A percentile compares a stretch with the other conserved stretches of the same genome.
Conservation (phyloP, 2,329 filamentous ascomycete species). For the Rugonectria rugulosa region DNA sequence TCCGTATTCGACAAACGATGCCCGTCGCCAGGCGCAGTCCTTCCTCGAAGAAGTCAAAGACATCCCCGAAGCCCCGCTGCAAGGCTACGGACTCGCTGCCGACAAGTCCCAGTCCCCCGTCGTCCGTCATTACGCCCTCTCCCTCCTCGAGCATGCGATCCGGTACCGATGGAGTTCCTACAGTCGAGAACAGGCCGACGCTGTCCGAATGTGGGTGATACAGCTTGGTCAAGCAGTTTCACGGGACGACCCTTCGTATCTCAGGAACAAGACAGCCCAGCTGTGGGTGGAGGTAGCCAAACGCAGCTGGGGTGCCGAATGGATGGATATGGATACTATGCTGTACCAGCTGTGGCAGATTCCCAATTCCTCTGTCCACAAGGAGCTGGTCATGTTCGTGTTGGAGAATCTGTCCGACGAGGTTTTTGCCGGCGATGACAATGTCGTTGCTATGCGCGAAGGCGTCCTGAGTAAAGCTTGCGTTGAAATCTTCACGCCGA, state of each 20-base stretch:
- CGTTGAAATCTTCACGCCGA: slow-evolving; percentile 92
- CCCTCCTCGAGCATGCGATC: slow-evolving; percentile 88
- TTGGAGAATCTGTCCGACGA: slow-evolving; percentile 94
- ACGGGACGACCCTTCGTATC: slow-evolving; percentile 77
- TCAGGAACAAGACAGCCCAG: slow-evolving; percentile 93
- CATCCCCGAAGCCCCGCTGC: slow-evolving; percentile 78
- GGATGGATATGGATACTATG: slow-evolving; percentile 92
- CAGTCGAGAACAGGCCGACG: slow-evolving; percentile 69
- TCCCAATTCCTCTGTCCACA: slow-evolving; percentile 68
- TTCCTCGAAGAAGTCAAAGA: slow-evolving; percentile 89
- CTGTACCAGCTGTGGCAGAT: slow-evolving; percentile 85
- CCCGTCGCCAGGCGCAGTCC: slow-evolving; percentile 81
- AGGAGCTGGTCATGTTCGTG: slow-evolving; percentile 87
- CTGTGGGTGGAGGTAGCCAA: slow-evolving; percentile 96
- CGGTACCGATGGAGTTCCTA: slow-evolving; percentile 85
- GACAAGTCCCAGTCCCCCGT: slow-evolving; percentile 78
- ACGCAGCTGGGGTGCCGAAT: slow-evolving; percentile 88
- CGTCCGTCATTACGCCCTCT: slow-evolving; percentile 92
- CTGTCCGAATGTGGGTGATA: slow-evolving; percentile 79
- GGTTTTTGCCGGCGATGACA: slow-evolving; percentile 89
- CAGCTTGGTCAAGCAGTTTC: slow-evolving; percentile 77
- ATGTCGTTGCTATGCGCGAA: slow-evolving; percentile 82
- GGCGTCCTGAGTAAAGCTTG: slow-evolving; percentile 86
- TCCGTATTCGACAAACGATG: slow-evolving; percentile 79
- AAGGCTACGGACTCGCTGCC: slow-evolving; percentile 84